Evolutionary conservation across 257 asterid genomes (phyloP).

Genomic region (Knoxia roxburghii): DNA sequence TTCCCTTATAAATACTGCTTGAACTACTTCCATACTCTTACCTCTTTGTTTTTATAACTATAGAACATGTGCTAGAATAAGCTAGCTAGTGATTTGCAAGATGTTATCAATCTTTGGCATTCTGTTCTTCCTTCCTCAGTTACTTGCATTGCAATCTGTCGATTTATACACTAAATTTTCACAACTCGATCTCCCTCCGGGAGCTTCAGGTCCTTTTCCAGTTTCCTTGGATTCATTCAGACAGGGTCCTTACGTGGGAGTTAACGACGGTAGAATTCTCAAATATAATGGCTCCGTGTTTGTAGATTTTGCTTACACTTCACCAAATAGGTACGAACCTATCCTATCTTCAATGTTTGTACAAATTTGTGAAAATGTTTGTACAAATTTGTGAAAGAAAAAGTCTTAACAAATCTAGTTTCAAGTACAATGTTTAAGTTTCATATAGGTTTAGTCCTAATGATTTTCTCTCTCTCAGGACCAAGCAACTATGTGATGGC

Average conservation of each 20-base stretch:
- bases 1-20: too few species aligned
- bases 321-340: constrained; percentile 34
- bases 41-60: too few species aligned
- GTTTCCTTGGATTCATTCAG: constrained; percentile 24
- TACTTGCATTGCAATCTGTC: not conserved
- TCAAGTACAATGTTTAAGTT: too few species aligned
- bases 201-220: constrained; percentile 27
- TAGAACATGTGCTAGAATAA: too few species aligned
- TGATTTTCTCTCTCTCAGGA: constrained; percentile 19
- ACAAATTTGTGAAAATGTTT: too few species aligned
- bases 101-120: constrained; percentile 1
- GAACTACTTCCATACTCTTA: too few species aligned
- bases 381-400: too few species aligned
- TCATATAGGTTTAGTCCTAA: not conserved
- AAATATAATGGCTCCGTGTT: constrained; percentile 25
- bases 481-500: constrained; percentile 42
- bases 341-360: too few species aligned
- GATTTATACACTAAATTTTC: constrained; percentile 9
- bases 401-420: too few species aligned
- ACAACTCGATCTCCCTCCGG: constrained; percentile 12
- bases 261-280: constrained; percentile 49
- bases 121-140: constrained; percentile 11
- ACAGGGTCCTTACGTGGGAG: constrained; percentile 38
- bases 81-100: too few species aligned
- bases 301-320: constrained; percentile 39